These are phyloP conservation scores for Phyllosticta paracitricarpa DNA, from an alignment of 2,329 filamentous ascomycete genomes.

Conservation along the genomic window DNA sequence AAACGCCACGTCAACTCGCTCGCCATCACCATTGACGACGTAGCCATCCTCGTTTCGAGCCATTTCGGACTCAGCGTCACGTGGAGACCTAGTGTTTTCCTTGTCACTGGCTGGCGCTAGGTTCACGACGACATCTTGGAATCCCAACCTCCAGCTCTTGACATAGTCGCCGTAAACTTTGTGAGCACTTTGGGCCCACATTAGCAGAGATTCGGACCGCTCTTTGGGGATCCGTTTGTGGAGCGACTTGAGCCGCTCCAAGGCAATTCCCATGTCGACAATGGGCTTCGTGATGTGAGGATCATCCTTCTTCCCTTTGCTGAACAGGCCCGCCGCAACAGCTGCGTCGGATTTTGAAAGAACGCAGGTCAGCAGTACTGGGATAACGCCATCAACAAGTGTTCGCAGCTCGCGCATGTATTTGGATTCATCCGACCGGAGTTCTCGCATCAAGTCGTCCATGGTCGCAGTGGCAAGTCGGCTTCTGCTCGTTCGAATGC, in stretches of 20 bases:
- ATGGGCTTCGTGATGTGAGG: slow-evolving; percentile 71
- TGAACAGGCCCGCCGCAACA: slow-evolving; percentile 58
- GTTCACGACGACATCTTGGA: slow-evolving; percentile 90
- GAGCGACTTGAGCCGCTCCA: slow-evolving; percentile 71
- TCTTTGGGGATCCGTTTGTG: slow-evolving; percentile 72
- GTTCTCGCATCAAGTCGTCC: slow-evolving; percentile 66
- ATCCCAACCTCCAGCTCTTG: slow-evolving; percentile 81
- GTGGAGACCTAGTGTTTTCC: slow-evolving; percentile 19
- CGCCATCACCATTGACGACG: slow-evolving; percentile 62
- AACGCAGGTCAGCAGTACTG: slow-evolving; percentile 78
- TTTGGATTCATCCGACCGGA: slow-evolving; percentile 72
- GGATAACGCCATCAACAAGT: slow-evolving; percentile 87
- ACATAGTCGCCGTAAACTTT: slow-evolving; percentile 80
- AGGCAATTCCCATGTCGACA: slow-evolving; percentile 81
- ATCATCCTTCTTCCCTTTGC: slow-evolving; percentile 46
- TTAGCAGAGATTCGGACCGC: slow-evolving; percentile 60
- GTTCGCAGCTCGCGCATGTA: slow-evolving; percentile 89
- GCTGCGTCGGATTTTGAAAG: slow-evolving; percentile 60
- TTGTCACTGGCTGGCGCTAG: slow-evolving; percentile 65
- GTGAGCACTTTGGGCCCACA: slow-evolving; percentile 71
- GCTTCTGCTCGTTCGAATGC: slow-evolving; percentile 63
- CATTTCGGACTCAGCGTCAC: slow-evolving; percentile 34
- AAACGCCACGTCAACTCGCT: slow-evolving; percentile 89
- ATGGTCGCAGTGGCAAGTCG: slow-evolving; percentile 58
- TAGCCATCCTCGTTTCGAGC: slow-evolving; percentile 51